Base-by-base conservation (phyloP, 345 rosid species). In the Erodium maritimum region DNA sequence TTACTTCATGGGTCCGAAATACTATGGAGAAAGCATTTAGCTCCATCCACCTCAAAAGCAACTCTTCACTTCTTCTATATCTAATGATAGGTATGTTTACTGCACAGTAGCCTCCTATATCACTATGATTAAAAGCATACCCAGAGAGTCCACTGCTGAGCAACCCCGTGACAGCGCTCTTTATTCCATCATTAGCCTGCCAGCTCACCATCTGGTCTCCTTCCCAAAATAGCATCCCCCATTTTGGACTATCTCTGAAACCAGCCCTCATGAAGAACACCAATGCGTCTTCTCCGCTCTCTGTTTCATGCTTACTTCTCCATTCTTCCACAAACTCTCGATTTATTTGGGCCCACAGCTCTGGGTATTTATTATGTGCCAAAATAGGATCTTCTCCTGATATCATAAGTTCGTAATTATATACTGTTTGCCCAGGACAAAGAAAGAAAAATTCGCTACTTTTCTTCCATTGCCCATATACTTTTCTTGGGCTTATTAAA, bases 171-270 rank as follows among this genome's bases (percentile, higher is more conserved):
- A 82, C 85, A 20, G 86, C 70, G 66, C 91, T 85, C 74, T 82
- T 85, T 67, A 85, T 82, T 20, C 88, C 91, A 61, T 85, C 85
- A 67, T 84, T 81, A 42, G 75, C 69, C 57, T 84, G 91, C 91
- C 86, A 84, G 71, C 91, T 84, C 23, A 85, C 91, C 88, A 85
- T 85, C 72, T 85, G 91, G 60, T 85, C 88, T 58, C 88, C 91
- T 76, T 85, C 88, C 91, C 88, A 85, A 59, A 85, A 85, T 22
- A 85, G 74, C 84, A 82, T 82, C 22, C 82, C 91, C 84, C 87
- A 80, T 71, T 70, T 80, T 21, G 88, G 91, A 70, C 88, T 85
- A 21, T 78, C 78, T 62, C 85, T 69, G 66, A 82, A 85, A 61
- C 87, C 91, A 57, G 87, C 85, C 62, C 91, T 80, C 84, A 79